Evolutionary conservation across 441 rosid species (phyloP).

Genomic region (Geranium incanum): DNA sequence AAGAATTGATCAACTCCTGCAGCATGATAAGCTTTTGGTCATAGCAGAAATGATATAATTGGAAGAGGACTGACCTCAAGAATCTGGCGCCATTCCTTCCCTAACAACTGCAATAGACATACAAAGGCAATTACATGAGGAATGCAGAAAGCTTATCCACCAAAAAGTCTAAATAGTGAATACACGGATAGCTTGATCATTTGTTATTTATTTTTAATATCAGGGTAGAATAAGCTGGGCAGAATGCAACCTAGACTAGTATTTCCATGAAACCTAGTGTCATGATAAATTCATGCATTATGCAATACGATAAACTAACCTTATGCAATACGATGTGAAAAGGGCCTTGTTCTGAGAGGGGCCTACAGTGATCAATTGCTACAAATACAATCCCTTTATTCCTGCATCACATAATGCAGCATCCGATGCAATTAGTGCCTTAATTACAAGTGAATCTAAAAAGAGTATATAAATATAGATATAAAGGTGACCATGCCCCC

Average conservation of each 20-base stretch:
- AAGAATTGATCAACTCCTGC: neutral
- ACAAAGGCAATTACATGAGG: constrained; percentile 12
- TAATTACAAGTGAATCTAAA: neutral
- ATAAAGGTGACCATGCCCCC: neutral
- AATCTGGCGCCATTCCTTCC: constrained; percentile 72
- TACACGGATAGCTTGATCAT: neutral
- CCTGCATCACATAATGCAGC: constrained; percentile 34
- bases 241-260: neutral
- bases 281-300: neutral
- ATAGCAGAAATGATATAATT: neutral
- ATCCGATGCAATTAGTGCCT: constrained; percentile 3
- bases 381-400: constrained; percentile 71
- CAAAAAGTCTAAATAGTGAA: neutral
- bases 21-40: neutral
- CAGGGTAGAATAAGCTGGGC: neutral
- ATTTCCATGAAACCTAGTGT: neutral
- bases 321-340: constrained; percentile 75
- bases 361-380: constrained; percentile 58
- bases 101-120: constrained; percentile 42
- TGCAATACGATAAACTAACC: constrained; percentile 27
- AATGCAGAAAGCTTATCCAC: constrained; percentile 5
- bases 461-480: neutral
- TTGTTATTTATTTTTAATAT: neutral
- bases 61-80: constrained; percentile 52
- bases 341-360: constrained; percentile 80